Base-by-base conservation (phyloP, 2,329 filamentous ascomycete species). In the Ascochyta rabiei region DNA sequence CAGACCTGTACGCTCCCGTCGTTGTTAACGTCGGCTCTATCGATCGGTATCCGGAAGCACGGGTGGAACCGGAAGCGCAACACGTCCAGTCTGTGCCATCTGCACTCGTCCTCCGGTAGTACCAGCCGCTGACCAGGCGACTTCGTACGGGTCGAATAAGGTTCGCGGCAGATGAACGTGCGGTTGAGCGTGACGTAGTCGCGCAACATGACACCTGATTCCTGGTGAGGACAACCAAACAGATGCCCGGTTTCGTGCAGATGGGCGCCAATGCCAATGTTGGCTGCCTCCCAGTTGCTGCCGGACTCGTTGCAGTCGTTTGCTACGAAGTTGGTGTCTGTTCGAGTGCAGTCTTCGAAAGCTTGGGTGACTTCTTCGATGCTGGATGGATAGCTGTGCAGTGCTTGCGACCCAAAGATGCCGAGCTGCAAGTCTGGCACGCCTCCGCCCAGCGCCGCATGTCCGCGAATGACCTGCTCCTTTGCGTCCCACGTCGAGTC, bases 271-370 rank as follows among this genome's bases (percentile, higher is more conserved):
- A 98, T 96, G 26, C 93, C 93, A 57, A 96, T 89, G 65, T 93
- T 96, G 23, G 91, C 92, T n/a, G 92, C 87, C 73, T 98, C 93
- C 93, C 93, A 98, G 41, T 87, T 95, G 70, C 90, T 96, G 21
- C 93, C 93, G 6, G 88, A 88, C 62, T 96, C 90, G 64, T 89
- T 89, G 73, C 87, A 91, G 71, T 96, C 91, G 67, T 97, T 96
- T 15, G 89, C 89, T 33, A 96, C 86, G 64, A 84, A 84, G 34
- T 86, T 84, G 9, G 87, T 90, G 70, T 98, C 91, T 0, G 92
- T 97, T 28, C 88, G 86, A 2, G 93, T 96, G 74, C 92, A 96
- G 75, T 98, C 93, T 15, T 86, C 89, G 67, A 98, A 96, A 6
- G 92, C 89, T 18, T 91, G 87, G 4, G 91, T 89, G 1, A 98